Conservation (phyloP, 148 eudicot genomes). For the Camellia granthamiana region DNA sequence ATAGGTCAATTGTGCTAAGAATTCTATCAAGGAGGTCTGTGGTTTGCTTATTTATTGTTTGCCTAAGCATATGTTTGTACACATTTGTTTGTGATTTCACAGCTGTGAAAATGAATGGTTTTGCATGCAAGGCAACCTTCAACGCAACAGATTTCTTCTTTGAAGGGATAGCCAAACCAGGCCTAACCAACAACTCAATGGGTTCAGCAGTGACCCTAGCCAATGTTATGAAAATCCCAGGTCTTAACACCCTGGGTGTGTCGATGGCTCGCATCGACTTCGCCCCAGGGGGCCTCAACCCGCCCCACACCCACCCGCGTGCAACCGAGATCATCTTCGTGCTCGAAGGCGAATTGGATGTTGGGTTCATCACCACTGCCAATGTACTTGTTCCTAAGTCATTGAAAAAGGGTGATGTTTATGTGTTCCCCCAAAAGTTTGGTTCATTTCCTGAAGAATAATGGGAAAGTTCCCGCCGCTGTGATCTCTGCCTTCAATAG, state of each 20-base stretch:
- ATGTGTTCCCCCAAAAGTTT: constrained; percentile 37
- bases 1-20: too few relatives aligned
- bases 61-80: too few relatives aligned
- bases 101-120: constrained; percentile 39
- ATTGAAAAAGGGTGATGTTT: constrained; percentile 36
- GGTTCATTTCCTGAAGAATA: constrained; percentile 49
- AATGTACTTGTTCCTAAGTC: constrained; percentile 33
- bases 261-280: constrained; percentile 45
- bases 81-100: too few relatives aligned
- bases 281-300: constrained; percentile 44
- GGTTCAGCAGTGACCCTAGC: constrained; percentile 37
- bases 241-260: constrained; percentile 49
- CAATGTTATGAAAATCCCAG: constrained; percentile 37
- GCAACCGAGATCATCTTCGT: constrained; percentile 45
- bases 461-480: constrained; percentile 25
- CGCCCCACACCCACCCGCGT: constrained; percentile 56
- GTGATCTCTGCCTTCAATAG: constrained; percentile 43
- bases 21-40: too few relatives aligned
- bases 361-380: constrained; percentile 47
- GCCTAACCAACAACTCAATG: constrained; percentile 26
- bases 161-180: constrained; percentile 28
- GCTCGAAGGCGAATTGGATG: constrained; percentile 39
- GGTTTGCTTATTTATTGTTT: too few relatives aligned
- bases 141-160: constrained; percentile 36
- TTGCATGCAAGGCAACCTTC: constrained; percentile 28